Percentiles rank a stretch among this genome's conserved stretches.
Evolutionary conservation across 768 basidiomycete species (phyloP).

Genomic region (Cubamyces lactineus): DNA sequence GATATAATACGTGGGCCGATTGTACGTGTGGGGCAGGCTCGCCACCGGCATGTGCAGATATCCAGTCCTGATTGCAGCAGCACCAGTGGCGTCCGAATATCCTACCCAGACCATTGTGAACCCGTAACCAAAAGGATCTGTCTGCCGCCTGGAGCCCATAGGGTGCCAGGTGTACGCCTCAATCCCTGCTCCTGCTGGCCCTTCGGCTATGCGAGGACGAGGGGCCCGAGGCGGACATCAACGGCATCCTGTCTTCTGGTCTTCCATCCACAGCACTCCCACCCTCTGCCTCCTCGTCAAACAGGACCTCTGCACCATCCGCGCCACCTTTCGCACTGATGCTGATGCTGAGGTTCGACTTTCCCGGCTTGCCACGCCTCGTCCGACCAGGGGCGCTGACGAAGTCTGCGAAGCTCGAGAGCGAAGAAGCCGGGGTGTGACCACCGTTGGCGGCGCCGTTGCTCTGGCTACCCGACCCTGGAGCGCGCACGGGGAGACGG

Average conservation of each 20-base stretch:
- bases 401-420: slow-evolving; percentile 66
- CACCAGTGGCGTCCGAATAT: neutral
- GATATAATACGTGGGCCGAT: neutral
- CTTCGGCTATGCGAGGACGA: slow-evolving; percentile 22
- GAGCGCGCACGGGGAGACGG: slow-evolving; percentile 56
- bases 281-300: slow-evolving; percentile 65
- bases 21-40: neutral
- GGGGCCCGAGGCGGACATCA: slow-evolving; percentile 24
- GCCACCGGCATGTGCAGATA: neutral
- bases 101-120: neutral
- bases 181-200: slow-evolving; percentile 23
- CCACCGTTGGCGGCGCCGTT: slow-evolving; percentile 15
- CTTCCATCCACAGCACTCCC: slow-evolving; percentile 30
- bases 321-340: slow-evolving; percentile 24
- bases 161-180: neutral
- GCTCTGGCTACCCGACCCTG: slow-evolving; percentile 11
- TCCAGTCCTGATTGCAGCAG: neutral
- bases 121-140: neutral
- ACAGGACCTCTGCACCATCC: slow-evolving; percentile 45
- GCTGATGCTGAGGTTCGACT: slow-evolving; percentile 27
- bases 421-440: slow-evolving; percentile 37
- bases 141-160: neutral
- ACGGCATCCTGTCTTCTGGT: slow-evolving; percentile 32
- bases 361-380: slow-evolving; percentile 29
- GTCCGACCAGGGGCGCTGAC: slow-evolving; percentile 52